Base-by-base conservation (phyloP, 2,329 filamentous ascomycete genomes). In the Cladobotryum protrusum region DNA sequence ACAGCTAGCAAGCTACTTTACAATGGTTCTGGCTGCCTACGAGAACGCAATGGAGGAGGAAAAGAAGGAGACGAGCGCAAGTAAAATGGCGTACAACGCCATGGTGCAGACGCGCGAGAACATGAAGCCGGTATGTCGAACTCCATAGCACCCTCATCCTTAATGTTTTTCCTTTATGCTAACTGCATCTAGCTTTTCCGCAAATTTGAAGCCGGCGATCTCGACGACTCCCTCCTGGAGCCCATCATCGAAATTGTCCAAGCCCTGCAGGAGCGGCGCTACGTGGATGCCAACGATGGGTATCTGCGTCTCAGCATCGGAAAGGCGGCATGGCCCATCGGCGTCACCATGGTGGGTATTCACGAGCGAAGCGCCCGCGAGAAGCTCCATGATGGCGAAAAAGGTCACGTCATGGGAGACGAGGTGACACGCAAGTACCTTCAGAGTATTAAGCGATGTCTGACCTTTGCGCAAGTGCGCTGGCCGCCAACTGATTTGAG, bases 261-360 rank as follows among this genome's bases (percentile, higher is more conserved):
- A 61, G 87, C 90, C 20, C 89, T 92, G 4, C 93, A 99, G 69
- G 85, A 90, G 64, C 81, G 90, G 52, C 82, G 89, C 55, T 99
- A 99, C 64, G 92, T 99, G 43, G 88, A 96, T 69, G 93, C 93
- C 33, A 97, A 97, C 65, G 89, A 99, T 66, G 91, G 89, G 0
- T 99, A 99, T 67, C 74, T 99, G 53, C 79, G 89, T 47, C 75
- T 99, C 48, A 95, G 89, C 66, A 99, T 99, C 63, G 90, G 90
- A 56, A 96, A 96, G 72, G 91, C 90, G 58, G 93, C 93, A 14
- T 99, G 93, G 93, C 93, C 93, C 19, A 99, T 99, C 63, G 93
- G 93, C 70, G 93, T 99, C 36, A 99, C 93, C 67, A 99, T 97
- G 93, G 93, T 99, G 63, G 93, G 93, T 76, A 99, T 99, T 61